Base-by-base conservation (phyloP, 2,329 filamentous ascomycete species). In the Cucurbitaria berberidis region DNA sequence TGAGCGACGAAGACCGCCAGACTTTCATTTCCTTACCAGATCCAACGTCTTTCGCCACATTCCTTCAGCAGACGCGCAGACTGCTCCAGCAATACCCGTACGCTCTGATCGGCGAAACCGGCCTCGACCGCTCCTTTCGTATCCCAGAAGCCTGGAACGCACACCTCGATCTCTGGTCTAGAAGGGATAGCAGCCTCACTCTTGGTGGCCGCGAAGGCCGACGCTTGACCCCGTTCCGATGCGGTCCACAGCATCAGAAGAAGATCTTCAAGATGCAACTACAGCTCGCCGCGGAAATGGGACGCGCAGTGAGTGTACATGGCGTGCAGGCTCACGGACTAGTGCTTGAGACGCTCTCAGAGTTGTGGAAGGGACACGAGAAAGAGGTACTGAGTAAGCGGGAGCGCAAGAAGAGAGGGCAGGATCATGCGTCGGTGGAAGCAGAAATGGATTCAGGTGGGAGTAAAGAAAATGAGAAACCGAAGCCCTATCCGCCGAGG, bases 241-340 rank as follows among this genome's bases (percentile, higher is more conserved):
- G 93, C 16, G 78, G 80, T 32, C 84, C 89, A 72, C 71, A 82
- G 30, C 90, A 95, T 69, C 90, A 95, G 74, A 82, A 81, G 48
- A 77, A 77, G 44, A 76, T 95, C 2, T 78, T 93, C 18, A 78
- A 80, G 24, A 84, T 86, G 1, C 90, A 93, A 71, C 78, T 95
- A n/a, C 78, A 78, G 1, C 81, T 93, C 2, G 90, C 90, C 0
- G 89, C 86, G 2, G 84, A 88, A 64, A 75, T 89, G 72, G 77
- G 80, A 3, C 80, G 89, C 3, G 81, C 87, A 0, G 87, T 88
- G 4, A 91, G 84, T 48, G 81, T 89, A 1, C 90, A 89, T 65
- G 88, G 89, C 29, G 90, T 93, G 1, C 88, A 91, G 67, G 88
- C 89, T 0, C 90, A 92, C 58, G 90, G 90, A 0, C 69, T 87